Evolutionary conservation across 1,284 basidiomycete genomes (phyloP).

Genomic region (Moniliophthora roreri): DNA sequence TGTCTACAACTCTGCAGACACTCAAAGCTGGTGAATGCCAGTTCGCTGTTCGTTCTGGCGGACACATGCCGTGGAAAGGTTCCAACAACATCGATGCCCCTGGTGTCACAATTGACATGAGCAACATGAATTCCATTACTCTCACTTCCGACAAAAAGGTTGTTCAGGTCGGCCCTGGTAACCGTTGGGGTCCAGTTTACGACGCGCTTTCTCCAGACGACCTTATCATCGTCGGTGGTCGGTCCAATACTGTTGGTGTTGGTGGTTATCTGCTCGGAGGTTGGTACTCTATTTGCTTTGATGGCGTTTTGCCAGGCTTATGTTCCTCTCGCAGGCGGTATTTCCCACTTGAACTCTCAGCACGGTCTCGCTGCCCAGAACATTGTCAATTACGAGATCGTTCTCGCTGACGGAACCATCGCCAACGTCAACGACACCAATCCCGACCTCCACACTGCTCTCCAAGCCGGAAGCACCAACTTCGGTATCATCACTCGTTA

Average conservation of each 20-base stretch:
- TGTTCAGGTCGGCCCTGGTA: conserved; percentile 31
- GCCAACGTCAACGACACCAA: conserved; percentile 16
- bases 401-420: conserved; percentile 19
- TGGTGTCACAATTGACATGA: conserved; percentile 4
- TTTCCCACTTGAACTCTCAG: conserved; percentile 16
- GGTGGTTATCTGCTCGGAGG: conserved; percentile 33
- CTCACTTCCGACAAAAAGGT: conserved; percentile 20
- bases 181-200: conserved; percentile 36
- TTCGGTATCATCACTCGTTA: conserved; percentile 23
- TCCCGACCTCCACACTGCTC: conserved; percentile 19
- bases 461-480: conserved; percentile 21
- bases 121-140: conserved; percentile 26
- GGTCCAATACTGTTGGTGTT: conserved; percentile 32
- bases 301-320: background rate
- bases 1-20: conserved; percentile 7
- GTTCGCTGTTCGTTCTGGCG: conserved; percentile 11
- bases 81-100: conserved; percentile 6
- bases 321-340: conserved; percentile 14
- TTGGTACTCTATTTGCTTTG: conserved; percentile 2
- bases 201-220: conserved; percentile 22
- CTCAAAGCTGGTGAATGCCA: background rate
- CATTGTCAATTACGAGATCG: conserved; percentile 21
- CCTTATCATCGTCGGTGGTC: conserved; percentile 33
- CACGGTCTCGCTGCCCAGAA: conserved; percentile 19
- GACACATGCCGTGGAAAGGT: conserved; percentile 13